These are phyloP conservation scores for Tuber microsphaerosporum DNA, from an alignment of 495 filamentous ascomycete species.

Conservation along the genomic window DNA sequence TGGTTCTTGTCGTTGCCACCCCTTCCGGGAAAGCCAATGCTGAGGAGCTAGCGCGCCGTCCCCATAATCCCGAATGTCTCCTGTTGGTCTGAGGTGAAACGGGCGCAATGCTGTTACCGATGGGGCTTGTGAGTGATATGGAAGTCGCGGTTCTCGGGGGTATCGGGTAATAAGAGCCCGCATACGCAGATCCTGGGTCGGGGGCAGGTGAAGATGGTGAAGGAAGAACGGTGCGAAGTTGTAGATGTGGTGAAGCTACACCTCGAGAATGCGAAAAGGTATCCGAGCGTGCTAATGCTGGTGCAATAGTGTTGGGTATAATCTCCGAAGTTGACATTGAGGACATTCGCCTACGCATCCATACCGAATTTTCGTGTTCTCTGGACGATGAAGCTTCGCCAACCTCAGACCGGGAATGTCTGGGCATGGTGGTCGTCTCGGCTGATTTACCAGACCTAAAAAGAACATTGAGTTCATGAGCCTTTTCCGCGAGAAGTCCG, in stretches of 20 bases:
- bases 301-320: conserved; percentile 14
- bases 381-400: conserved; percentile 28
- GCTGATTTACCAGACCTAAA: conserved; percentile 31
- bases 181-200: conserved; percentile 9
- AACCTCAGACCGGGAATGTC: conserved; percentile 15
- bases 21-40: conserved; percentile 18
- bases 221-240: conserved; percentile 38
- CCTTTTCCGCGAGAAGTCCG: conserved; percentile 36
- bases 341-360: conserved; percentile 33
- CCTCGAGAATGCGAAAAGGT: conserved; percentile 17
- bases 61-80: conserved; percentile 26
- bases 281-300: conserved; percentile 13
- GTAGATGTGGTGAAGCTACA: conserved; percentile 31
- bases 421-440: conserved; percentile 11
- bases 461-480: conserved; percentile 35
- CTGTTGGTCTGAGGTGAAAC: conserved; percentile 11
- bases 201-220: conserved; percentile 14
- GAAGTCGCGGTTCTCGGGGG: conserved; percentile 33
- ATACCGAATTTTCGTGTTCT: conserved; percentile 17
- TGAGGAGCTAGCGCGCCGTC: conserved; percentile 20
- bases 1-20: conserved; percentile 10
- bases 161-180: conserved; percentile 36
- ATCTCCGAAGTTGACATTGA: conserved; percentile 19
- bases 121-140: conserved; percentile 30
- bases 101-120: conserved; percentile 8